Base-by-base conservation (phyloP, 2,329 filamentous ascomycete genomes). In the Chaetomiaceae sp. region DNA sequence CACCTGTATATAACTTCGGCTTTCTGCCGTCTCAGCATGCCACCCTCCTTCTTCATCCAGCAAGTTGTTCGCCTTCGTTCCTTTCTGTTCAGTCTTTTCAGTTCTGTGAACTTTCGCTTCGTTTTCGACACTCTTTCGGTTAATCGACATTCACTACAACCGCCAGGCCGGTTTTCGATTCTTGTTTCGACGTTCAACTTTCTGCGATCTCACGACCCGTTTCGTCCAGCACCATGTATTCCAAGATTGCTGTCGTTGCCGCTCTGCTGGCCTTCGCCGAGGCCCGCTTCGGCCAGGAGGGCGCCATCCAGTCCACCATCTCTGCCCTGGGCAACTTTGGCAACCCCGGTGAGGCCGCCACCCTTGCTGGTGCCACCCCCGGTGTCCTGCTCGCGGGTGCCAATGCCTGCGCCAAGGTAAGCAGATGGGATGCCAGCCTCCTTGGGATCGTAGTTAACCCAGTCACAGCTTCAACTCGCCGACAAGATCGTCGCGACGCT, bases 281-380 rank as follows among this genome's bases (percentile, higher is more conserved):
- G 61, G 79, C 79, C 56, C 76, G 84, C 59, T 87, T 87, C 67
- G 79, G 78, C 38, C 81, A 86, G 70, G 84, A 87, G 68, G 78
- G 84, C 62, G 61, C 73, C 33, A 78, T 82, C 43, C 81, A 83
- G 47, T 62, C 69, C 20, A 77, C 75, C 54, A 79, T 87, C 59
- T 66, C 69, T 43, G 75, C 74, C 22, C 76, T 87, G 23, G 67
- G 73, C 54, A 71, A 73, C 62, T 77, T 79, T 54, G 84, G 84
- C 52, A 69, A 72, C 38, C 72, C 83, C 2, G 85, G 85, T 38
- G 75, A 77, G 61, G 84, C 85, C 46, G 77, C 76, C 40, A 87
- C 83, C 44, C 79, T 88, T 56, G 80, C 82, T 44, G 85, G 85
- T 51, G 71, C 71, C 17, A 79, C 83, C 40, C 81, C 85, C 46